Conservation (phyloP, 148 eudicot species). For the Chenopodium quinoa region DNA sequence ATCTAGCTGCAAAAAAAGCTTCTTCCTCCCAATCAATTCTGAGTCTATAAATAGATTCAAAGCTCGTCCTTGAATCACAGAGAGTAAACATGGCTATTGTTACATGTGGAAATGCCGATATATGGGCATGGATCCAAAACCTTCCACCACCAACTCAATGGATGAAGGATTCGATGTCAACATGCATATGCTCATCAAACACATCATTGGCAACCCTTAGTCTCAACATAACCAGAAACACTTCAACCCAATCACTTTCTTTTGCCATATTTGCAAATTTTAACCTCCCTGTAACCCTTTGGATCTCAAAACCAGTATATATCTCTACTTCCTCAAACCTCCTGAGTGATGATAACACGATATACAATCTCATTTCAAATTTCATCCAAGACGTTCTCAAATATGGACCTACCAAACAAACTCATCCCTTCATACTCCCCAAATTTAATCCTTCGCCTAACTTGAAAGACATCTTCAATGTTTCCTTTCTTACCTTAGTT, state of each 20-base stretch:
- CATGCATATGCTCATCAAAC: conserved; percentile 45
- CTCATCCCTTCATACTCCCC: conserved; percentile 32
- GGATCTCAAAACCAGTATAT: conserved; percentile 71
- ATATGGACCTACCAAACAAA: conserved; percentile 46
- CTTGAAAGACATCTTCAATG: conserved; percentile 50
- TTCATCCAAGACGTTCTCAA: conserved; percentile 64
- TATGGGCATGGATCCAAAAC: conserved; percentile 72
- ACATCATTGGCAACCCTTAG: conserved; percentile 60
- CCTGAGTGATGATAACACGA: conserved; percentile 32
- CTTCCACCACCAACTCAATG: conserved; percentile 62
- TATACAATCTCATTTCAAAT: conserved; percentile 43
- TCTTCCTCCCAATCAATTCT: not conserved
- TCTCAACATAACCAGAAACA: conserved; percentile 43
- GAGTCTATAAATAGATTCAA: conserved; percentile 23
- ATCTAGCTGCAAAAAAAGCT: conserved; percentile 13
- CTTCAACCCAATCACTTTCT: conserved; percentile 35
- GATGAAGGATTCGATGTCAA: conserved; percentile 48
- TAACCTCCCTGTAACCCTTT: conserved; percentile 48
- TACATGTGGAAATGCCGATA: conserved; percentile 43
- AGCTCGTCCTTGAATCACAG: conserved; percentile 7
- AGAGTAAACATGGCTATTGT: conserved; percentile 19
- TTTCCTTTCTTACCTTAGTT: conserved; percentile 54
- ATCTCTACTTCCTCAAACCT: conserved; percentile 19
- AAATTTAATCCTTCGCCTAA: conserved; percentile 26
- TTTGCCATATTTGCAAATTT: conserved; percentile 60